A percentile compares a stretch with the other conserved stretches of the same genome.
These are phyloP conservation scores for Paramecium bursaria DNA, from an alignment of 73 alveolate genomes.

Conservation along the genomic window DNA sequence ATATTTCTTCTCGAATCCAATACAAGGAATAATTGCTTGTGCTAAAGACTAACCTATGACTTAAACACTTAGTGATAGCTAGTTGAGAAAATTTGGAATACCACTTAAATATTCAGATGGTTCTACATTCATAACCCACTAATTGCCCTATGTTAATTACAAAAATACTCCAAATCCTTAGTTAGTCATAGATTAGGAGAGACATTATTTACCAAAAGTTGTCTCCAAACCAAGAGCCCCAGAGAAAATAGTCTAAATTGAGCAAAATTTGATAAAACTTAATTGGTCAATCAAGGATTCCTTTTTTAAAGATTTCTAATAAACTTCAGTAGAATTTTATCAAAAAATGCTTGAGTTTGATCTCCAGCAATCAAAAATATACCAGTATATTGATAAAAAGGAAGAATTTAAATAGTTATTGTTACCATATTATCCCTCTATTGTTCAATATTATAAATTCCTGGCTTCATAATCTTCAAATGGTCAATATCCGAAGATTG, in stretches of 20 bases:
- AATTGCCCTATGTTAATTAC: conserved; percentile 24
- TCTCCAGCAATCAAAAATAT: conserved; percentile 74
- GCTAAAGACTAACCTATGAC: conserved; percentile 34
- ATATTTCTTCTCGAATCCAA: conserved; percentile 40
- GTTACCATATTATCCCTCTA: conserved; percentile 64
- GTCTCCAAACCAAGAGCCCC: conserved; percentile 71
- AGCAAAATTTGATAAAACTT: conserved; percentile 52
- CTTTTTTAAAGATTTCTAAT: conserved; percentile 64
- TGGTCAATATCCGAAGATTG: conserved; percentile 63
- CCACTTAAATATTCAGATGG: conserved; percentile 35
- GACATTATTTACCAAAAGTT: conserved; percentile 56
- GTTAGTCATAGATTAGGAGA: conserved; percentile 49
- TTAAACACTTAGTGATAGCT: not conserved
- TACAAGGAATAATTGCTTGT: not conserved
- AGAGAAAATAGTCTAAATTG: not conserved
- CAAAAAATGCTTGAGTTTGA: conserved; percentile 83
- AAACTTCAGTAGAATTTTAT: conserved; percentile 57
- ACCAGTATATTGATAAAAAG: conserved; percentile 54
- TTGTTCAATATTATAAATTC: conserved; percentile 70
- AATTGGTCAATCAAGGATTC: conserved; percentile 54
- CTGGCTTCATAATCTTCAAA: conserved; percentile 71
- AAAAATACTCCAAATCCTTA: conserved; percentile 1
- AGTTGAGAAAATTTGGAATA: conserved; percentile 49
- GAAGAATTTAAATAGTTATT: conserved; percentile 57
- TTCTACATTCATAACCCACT: not conserved